Evolutionary conservation across 1,284 basidiomycete genomes (phyloP), one percentile per base, ranked within the genome.

Genomic region (Rhodotorula sp.): DNA sequence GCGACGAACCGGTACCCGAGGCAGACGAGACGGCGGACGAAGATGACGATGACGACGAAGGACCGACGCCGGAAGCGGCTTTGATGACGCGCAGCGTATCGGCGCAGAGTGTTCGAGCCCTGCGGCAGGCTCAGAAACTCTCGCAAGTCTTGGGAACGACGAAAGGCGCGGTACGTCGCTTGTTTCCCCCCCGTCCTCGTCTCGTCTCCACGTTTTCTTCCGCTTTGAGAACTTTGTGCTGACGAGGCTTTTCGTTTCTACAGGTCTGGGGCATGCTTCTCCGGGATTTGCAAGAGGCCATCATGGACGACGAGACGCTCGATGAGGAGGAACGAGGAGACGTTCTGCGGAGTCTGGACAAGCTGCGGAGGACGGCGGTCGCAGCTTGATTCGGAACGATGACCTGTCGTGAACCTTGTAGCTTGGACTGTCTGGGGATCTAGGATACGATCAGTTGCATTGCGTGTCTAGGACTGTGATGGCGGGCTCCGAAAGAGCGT

Each of bases 201-300:
- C 12, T 56, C 14, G n/a, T 39, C 26, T 20, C 29, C 29, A 2
- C 29, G 2, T 29, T 29, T 29, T 29, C 3, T 29, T 29, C 29
- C 29, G 29, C 29, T 15, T 6, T 12, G 26, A 23, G 7, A 7
- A 58, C 48, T 39, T 15, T 29, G 8, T 3, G 1, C 16, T 7
- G 21, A 21, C n/a, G 1, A 1, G 3, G 4, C 26, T 4, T 26
- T 23, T 6, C 8, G 34, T 34, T 6, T 34, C 18, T 20, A 5
- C 65, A 71, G 65, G 70, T 72, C 23, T 75, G 74, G 74, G 46
- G 46, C 3, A 34, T 63, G 23, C 56, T 75, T 14, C 62, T 75
- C 23, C 59, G 70, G 48, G 74, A 75, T 51, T 46, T 75, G 56
- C 48, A 56, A 43, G 60, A 49, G 14, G 59, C 64, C 18, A 54